Percentiles rank a stretch among this genome's conserved stretches.
These are phyloP conservation scores for Pseudocercospora musae DNA, from an alignment of 2,329 filamentous ascomycete genomes.

Conservation along the genomic window DNA sequence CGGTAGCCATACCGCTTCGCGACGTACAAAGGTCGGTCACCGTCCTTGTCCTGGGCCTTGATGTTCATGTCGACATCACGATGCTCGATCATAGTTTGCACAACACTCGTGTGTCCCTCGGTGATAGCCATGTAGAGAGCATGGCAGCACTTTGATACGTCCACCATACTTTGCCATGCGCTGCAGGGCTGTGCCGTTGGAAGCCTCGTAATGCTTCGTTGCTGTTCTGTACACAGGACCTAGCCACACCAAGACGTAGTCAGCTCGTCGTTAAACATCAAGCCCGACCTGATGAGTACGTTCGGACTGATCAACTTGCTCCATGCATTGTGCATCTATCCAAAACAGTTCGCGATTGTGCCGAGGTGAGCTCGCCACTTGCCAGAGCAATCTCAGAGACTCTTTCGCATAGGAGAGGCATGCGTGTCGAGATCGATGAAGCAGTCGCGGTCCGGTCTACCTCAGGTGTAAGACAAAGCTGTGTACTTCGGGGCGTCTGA, in stretches of 20 bases:
- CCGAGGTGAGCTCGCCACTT: background rate
- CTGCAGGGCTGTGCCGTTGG: background rate
- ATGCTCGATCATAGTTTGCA: background rate
- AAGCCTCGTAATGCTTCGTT: background rate
- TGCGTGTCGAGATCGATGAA: background rate
- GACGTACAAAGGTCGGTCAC: background rate
- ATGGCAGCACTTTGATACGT: background rate
- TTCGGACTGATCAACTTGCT: constrained; percentile 4
- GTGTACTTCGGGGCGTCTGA: constrained; percentile 3
- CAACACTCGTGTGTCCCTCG: background rate
- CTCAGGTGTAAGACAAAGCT: constrained; percentile 19
- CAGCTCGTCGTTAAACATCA: constrained; percentile 5
- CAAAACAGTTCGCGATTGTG: background rate
- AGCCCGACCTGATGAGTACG: constrained; percentile 4
- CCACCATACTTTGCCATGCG: background rate
- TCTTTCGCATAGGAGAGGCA: background rate
- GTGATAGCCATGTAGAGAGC: background rate
- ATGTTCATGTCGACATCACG: background rate
- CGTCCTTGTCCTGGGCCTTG: background rate
- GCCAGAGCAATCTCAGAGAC: constrained; percentile 1
- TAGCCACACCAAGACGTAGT: background rate
- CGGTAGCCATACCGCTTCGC: background rate
- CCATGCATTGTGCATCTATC: constrained; percentile 7
- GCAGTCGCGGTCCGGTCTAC: constrained; percentile 3
- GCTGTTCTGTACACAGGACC: background rate